Conservation (phyloP, 2,329 filamentous ascomycete species). For the Sclerotinia sclerotiorum region DNA sequence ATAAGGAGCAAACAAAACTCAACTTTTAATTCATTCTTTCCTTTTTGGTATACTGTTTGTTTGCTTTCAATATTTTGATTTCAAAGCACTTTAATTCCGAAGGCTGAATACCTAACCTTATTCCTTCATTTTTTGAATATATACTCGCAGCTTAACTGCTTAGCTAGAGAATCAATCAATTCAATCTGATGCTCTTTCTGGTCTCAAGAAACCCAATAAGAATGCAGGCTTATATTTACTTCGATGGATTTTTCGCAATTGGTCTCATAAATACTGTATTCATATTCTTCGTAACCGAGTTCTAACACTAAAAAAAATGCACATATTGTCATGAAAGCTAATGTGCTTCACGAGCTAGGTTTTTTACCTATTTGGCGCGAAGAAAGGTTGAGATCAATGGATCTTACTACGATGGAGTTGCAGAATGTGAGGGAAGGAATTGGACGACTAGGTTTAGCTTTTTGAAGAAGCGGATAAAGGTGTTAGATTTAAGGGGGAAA, state of each 20-base stretch:
- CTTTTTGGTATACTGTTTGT: too few species aligned
- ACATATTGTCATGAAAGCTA: conserved; percentile 37
- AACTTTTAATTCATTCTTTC: too few species aligned
- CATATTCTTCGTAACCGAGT: conserved; percentile 43
- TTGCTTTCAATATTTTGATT: too few species aligned
- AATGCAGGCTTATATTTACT: conserved; percentile 48
- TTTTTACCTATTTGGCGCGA: conserved; percentile 6
- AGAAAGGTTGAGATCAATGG: conserved; percentile 28
- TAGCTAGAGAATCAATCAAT: too few species aligned
- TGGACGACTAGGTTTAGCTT: conserved; percentile 40
- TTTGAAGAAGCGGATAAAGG: conserved; percentile 35
- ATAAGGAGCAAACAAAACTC: too few species aligned
- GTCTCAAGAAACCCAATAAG: too few species aligned
- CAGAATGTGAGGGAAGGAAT: conserved; percentile 41
- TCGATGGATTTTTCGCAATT: conserved; percentile 50
- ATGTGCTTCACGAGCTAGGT: conserved; percentile 18
- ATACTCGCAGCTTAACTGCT: too few species aligned
- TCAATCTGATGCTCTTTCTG: too few species aligned
- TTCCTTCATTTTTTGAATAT: too few species aligned
- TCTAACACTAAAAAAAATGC: conserved; percentile 46
- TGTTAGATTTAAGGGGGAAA: conserved; percentile 22
- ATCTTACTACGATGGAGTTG: conserved; percentile 41
- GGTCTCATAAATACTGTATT: conserved; percentile 45
- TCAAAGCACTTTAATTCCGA: too few species aligned
- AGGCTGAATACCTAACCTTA: too few species aligned